phyloP scores from a whole-genome alignment of 106 monocot species.

The Amphibolis antarctica region DNA sequence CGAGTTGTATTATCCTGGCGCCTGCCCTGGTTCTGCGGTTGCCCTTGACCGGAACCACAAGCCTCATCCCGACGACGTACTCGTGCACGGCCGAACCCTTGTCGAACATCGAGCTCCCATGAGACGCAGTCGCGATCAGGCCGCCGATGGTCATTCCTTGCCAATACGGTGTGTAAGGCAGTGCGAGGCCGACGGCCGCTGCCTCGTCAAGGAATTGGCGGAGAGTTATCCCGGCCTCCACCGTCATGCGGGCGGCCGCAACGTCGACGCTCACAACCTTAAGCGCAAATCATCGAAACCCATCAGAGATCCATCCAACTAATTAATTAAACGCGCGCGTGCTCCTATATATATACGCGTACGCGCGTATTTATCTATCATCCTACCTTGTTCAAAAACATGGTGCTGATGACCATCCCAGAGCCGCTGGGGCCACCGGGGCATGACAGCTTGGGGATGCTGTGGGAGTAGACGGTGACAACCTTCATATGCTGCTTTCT shows the following conservation, averaged over 20 bases:
- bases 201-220: constrained; percentile 12
- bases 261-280: constrained; percentile 10
- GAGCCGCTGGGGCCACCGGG: constrained; percentile 18
- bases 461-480: constrained; percentile 21
- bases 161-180: constrained; percentile 25
- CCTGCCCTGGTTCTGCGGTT: background rate
- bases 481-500: constrained; percentile 22
- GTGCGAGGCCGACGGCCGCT: constrained; percentile 9
- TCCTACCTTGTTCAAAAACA: background rate
- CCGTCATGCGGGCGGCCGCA: constrained; percentile 5
- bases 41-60: constrained; percentile 7
- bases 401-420: constrained; percentile 17
- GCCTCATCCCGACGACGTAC: constrained; percentile 16
- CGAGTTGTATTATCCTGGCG: constrained; percentile 10
- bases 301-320: too few species aligned
- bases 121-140: constrained; percentile 11
- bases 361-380: too few species aligned
- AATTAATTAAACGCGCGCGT: too few species aligned
- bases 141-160: constrained; percentile 17
- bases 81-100: constrained; percentile 24
- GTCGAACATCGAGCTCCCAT: constrained; percentile 22
- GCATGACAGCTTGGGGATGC: constrained; percentile 26
- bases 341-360: too few species aligned
- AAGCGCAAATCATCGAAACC: too few species aligned
- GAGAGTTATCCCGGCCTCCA: constrained; percentile 16